A percentile compares a stretch with the other conserved stretches of the same genome.
Conservation (phyloP, 2,329 filamentous ascomycete species). For the Coleophoma cylindrospora region DNA sequence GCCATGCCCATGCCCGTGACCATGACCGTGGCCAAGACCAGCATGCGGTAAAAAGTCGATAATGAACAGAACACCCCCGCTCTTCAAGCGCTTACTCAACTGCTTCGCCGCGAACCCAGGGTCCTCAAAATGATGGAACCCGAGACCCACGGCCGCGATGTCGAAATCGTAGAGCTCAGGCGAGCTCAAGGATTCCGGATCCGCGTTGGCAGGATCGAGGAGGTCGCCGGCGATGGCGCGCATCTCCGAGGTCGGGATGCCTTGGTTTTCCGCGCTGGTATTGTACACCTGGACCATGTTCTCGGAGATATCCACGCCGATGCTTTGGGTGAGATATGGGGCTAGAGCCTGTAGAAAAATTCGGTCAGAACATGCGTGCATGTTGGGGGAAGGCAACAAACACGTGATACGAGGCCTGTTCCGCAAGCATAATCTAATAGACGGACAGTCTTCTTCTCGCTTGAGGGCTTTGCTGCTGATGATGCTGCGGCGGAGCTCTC, state of each 20-base stretch:
- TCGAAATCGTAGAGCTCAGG: constrained; percentile 67
- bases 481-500: constrained; percentile 13
- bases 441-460: constrained; percentile 33
- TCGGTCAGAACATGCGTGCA: neutral
- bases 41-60: constrained; percentile 61
- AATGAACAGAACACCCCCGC: constrained; percentile 63
- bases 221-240: constrained; percentile 54
- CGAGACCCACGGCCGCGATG: constrained; percentile 55
- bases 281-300: constrained; percentile 70
- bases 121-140: constrained; percentile 65
- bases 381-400: constrained; percentile 29
- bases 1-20: neutral
- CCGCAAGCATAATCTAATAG: constrained; percentile 76
- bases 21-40: neutral
- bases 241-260: constrained; percentile 47
- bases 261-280: constrained; percentile 48
- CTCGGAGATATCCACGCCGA: constrained; percentile 66
- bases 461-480: constrained; percentile 2
- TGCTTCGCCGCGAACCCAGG: constrained; percentile 52
- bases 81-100: constrained; percentile 56
- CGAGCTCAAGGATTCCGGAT: constrained; percentile 50
- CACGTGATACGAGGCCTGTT: constrained; percentile 60
- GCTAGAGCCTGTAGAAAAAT: constrained; percentile 43
- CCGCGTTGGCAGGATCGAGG: constrained; percentile 36
- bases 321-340: constrained; percentile 55